Evolutionary conservation across 225 moss, liverwort and hornwort species (phyloP).

Genomic region (Climacium dendroides): DNA sequence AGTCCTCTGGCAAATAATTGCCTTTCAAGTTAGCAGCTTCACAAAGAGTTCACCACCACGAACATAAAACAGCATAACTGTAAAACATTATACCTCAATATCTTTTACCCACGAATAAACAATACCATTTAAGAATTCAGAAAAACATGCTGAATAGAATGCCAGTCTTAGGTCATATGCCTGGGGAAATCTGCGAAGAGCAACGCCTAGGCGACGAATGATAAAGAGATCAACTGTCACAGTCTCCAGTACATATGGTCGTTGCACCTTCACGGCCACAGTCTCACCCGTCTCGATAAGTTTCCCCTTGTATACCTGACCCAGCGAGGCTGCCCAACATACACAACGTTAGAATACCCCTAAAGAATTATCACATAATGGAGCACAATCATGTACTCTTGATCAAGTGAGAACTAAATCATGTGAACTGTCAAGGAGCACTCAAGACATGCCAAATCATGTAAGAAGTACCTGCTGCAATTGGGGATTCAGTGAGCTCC

Average conservation of each 20-base stretch:
- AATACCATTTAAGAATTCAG: not conserved
- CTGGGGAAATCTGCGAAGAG: slow-evolving; percentile 91
- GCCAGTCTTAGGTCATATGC: slow-evolving; percentile 18
- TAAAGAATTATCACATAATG: not conserved
- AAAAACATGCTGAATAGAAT: not conserved
- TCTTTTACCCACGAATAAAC: not conserved
- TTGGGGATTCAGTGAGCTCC: slow-evolving; percentile 80
- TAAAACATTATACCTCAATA: not conserved
- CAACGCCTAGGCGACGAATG: slow-evolving; percentile 76
- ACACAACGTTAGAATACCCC: not conserved
- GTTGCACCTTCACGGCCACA: slow-evolving; percentile 96
- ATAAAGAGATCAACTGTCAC: slow-evolving; percentile 96
- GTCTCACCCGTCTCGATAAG: slow-evolving; percentile 77
- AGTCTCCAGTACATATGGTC: slow-evolving; percentile 91
- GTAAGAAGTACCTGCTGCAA: slow-evolving; percentile 70
- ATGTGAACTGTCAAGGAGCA: not conserved
- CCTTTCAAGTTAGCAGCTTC: slow-evolving; percentile 2
- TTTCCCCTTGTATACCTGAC: slow-evolving; percentile 95
- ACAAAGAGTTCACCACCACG: not conserved
- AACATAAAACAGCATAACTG: not conserved
- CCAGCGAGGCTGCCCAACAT: slow-evolving; percentile 69
- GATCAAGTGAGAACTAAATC: not conserved
- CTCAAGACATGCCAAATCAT: not conserved
- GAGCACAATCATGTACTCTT: not conserved
- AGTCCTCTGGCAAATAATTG: slow-evolving; percentile 20